Evolutionary conservation across 2,329 filamentous ascomycete genomes (phyloP).

Genomic region (Aureobasidium melanogenum): DNA sequence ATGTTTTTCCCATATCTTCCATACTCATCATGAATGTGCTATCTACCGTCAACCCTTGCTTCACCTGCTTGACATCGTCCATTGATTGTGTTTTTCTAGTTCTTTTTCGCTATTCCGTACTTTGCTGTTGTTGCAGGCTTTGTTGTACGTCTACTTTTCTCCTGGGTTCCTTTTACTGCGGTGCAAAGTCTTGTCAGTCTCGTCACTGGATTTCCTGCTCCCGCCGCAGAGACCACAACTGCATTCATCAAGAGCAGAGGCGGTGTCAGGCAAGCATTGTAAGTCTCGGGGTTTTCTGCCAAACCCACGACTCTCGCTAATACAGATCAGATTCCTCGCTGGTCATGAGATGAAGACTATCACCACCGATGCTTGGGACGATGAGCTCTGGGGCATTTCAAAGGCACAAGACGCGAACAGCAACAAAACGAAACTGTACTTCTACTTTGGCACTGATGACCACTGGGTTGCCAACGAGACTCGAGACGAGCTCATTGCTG

Average conservation of each 20-base stretch:
- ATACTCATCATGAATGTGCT: not conserved
- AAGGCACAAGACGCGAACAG: not conserved
- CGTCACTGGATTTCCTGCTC: conserved; percentile 34
- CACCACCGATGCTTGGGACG: conserved; percentile 47
- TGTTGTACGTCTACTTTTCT: conserved; percentile 35
- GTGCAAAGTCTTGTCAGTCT: conserved; percentile 34
- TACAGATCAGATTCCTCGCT: conserved; percentile 36
- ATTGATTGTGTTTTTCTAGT: not conserved
- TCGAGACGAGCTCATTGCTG: conserved; percentile 44
- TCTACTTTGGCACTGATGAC: conserved; percentile 52
- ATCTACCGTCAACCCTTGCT: not conserved
- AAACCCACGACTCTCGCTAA: not conserved
- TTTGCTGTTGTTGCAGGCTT: conserved; percentile 5
- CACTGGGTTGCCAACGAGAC: conserved; percentile 54
- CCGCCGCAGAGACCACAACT: conserved; percentile 40
- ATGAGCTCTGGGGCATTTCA: conserved; percentile 49
- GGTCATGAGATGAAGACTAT: conserved; percentile 50
- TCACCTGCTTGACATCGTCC: not conserved
- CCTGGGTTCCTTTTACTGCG: conserved; percentile 31
- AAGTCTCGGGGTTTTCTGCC: conserved; percentile 8
- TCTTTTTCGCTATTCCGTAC: conserved; percentile 6
- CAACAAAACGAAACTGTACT: conserved; percentile 39
- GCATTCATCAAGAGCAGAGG: conserved; percentile 39
- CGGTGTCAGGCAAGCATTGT: conserved; percentile 48
- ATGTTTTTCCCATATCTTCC: conserved; percentile 15